Evolutionary conservation across 495 filamentous ascomycete genomes (phyloP), one percentile per base, ranked within the genome.

Genomic region (Penicillium cinerascens): DNA sequence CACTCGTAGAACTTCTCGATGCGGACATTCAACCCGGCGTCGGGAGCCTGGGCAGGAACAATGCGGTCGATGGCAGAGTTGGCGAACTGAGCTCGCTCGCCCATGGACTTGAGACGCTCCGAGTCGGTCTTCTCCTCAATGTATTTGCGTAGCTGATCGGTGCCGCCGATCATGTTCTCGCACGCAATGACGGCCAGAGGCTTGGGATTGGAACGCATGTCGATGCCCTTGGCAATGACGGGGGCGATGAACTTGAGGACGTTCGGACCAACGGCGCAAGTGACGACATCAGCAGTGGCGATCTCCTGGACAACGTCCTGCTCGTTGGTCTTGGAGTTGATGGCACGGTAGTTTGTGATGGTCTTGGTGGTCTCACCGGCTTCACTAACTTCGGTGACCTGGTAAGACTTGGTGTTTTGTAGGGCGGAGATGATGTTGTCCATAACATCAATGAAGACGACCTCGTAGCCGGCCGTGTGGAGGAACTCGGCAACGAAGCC

Each of bases 1-100:
- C 93, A 98, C 72, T 98, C 93, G 77, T 87, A 95, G 82, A 96
- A 98, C 72, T 89, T 89, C 80, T 98, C 93, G 52, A 98, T 91
- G 60, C 86, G 89, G 55, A 98, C 93, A 62, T 97, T 87, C 36
- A 97, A 78, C 36, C 90, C 91, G 17, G 82, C 75, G 66, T 88
- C 77, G 23, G 85, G 78, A 54, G 87, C 82, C 75, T 96, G 91
- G 38, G 84, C 84, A 7, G 95, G 93, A 9, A 97, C 93, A 63
- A 98, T 98, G 25, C 93, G 90, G 75, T 98, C 93, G 64, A 97
- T 96, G 55, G 93, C 92, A 44, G 90, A 95, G 78, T 97, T 97
- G 70, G 92, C 92, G 65, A 92, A 97, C 52, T 85, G 82, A 29
- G 87, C 87, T 42, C 86, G 82, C 56, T 82, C 72, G 60, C 78